Evolutionary conservation across 228 moss, liverwort and hornwort species (phyloP).

Genomic region (Sphagnum fallax): DNA sequence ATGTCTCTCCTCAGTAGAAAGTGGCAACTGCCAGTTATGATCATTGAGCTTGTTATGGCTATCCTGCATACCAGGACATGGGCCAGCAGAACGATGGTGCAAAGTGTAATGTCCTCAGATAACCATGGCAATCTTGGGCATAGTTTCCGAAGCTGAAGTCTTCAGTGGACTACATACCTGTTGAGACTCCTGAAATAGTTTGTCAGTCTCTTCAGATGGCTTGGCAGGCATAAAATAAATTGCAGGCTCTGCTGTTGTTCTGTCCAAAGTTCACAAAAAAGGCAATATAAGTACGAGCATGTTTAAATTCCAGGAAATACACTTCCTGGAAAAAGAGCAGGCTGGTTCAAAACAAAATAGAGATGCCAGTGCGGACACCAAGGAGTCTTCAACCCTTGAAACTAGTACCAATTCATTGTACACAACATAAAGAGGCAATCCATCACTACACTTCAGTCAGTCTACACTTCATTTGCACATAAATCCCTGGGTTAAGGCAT

Average conservation of each 20-base stretch:
- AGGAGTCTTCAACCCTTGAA: no score
- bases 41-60: no score
- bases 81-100: no score
- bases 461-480: neutral
- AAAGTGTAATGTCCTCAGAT: no score
- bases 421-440: neutral
- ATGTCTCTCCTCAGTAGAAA: no score
- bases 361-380: neutral
- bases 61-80: no score
- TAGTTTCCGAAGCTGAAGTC: neutral
- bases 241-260: slow-evolving; percentile 81
- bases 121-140: no score
- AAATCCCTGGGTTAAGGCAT: no score
- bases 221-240: slow-evolving; percentile 85
- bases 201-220: slow-evolving; percentile 72
- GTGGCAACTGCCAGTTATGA: no score
- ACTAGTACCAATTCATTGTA: neutral
- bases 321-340: no score
- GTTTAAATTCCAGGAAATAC: no score
- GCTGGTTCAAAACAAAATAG: neutral
- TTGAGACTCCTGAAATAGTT: slow-evolving; percentile 65
- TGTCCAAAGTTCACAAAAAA: slow-evolving; percentile 11
- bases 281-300: no score
- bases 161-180: slow-evolving; percentile 36
- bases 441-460: neutral